Evolutionary conservation across 2,329 filamentous ascomycete genomes (phyloP).

Genomic region (Cladosporium phlei): DNA sequence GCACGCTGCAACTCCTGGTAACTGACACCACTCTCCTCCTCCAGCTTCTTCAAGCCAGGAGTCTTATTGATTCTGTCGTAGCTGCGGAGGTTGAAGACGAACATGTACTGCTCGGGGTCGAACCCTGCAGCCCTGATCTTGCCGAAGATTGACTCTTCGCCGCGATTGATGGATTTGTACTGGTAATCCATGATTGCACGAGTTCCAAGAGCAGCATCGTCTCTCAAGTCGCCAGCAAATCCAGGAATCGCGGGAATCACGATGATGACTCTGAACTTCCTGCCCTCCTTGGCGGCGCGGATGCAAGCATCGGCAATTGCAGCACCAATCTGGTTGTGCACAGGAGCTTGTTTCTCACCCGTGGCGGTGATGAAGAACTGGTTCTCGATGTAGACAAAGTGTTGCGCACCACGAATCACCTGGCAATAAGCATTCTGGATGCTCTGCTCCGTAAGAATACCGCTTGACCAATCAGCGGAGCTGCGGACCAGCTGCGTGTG

Average conservation of each 20-base stretch:
- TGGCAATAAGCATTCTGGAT: constrained; percentile 86
- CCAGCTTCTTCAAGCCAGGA: constrained; percentile 64
- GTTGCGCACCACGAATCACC: constrained; percentile 78
- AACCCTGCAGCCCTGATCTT: constrained; percentile 69
- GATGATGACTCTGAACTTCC: constrained; percentile 88
- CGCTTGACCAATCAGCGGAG: constrained; percentile 89
- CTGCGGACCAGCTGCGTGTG: constrained; percentile 84
- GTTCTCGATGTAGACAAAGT: constrained; percentile 96
- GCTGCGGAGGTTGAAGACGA: constrained; percentile 87
- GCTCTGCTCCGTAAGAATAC: constrained; percentile 76
- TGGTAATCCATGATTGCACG: constrained; percentile 98
- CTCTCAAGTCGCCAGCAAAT: constrained; percentile 84
- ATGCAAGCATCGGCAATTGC: constrained; percentile 90
- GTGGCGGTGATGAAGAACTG: constrained; percentile 98
- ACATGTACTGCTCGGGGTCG: constrained; percentile 76
- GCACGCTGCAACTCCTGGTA: constrained; percentile 85
- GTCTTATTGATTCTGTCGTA: constrained; percentile 92
- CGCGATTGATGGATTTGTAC: constrained; percentile 91
- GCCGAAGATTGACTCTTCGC: constrained; percentile 84
- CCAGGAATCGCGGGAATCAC: constrained; percentile 88
- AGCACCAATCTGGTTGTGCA: constrained; percentile 81
- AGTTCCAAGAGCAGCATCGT: constrained; percentile 78
- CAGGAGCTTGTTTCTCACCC: constrained; percentile 75
- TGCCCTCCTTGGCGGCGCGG: constrained; percentile 69
- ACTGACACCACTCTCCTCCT: constrained; percentile 73